Evolutionary conservation across 805 yeast genomes (phyloP).

Genomic region (Helenozyma baotianmanensis): DNA sequence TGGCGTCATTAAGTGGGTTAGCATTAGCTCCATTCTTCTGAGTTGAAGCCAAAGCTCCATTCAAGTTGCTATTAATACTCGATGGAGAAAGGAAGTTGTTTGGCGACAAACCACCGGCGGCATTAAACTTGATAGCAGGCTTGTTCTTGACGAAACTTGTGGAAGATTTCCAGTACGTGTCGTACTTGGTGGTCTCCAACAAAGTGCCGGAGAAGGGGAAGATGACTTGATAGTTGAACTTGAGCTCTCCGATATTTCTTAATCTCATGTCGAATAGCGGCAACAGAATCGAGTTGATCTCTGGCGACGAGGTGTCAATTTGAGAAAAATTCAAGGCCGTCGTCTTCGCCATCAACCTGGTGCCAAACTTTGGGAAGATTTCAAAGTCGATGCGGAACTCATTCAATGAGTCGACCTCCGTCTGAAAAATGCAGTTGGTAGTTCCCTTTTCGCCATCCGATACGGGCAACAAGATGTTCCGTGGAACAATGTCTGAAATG

Average conservation of each 20-base stretch:
- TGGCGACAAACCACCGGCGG: constrained; percentile 40
- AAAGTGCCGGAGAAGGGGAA: constrained; percentile 85
- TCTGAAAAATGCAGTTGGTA: constrained; percentile 72
- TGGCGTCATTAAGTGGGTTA: constrained; percentile 16
- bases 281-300: constrained; percentile 41
- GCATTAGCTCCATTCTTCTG: constrained; percentile 8
- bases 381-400: constrained; percentile 80
- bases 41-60: no score
- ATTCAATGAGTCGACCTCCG: constrained; percentile 59
- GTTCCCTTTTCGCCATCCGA: constrained; percentile 48
- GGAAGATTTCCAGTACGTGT: constrained; percentile 91
- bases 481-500: constrained; percentile 78
- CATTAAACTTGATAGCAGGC: constrained; percentile 25
- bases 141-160: constrained; percentile 49
- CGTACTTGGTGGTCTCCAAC: constrained; percentile 85
- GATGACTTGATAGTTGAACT: constrained; percentile 74
- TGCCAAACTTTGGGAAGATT: constrained; percentile 91
- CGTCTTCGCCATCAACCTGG: constrained; percentile 84
- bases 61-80: constrained; percentile 15
- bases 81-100: constrained; percentile 37
- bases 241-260: constrained; percentile 75
- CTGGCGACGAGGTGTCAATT: constrained; percentile 37
- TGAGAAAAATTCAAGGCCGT: constrained; percentile 61
- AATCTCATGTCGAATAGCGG: constrained; percentile 82
- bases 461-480: constrained; percentile 77